Evolutionary conservation across 2,329 filamentous ascomycete species (phyloP).

Genomic region (Bipolaris bicolor): DNA sequence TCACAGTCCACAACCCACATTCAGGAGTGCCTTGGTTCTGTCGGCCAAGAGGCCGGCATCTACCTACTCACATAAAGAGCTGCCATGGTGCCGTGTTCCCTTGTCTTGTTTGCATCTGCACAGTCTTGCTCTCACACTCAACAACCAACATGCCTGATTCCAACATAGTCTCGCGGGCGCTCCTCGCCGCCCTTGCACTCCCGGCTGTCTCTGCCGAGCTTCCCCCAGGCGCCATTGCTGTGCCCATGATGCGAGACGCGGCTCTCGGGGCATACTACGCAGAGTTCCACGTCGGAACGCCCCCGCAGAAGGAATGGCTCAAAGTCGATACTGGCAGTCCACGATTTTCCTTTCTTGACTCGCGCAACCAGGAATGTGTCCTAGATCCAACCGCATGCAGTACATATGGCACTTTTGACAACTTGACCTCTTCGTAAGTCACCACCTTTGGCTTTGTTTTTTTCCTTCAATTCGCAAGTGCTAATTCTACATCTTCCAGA

Average conservation of each 20-base stretch:
- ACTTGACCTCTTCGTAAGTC: background rate
- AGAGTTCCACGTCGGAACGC: background rate
- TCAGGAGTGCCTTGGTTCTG: background rate
- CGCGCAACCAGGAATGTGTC: background rate
- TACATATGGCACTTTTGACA: constrained; percentile 1
- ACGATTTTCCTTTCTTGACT: background rate
- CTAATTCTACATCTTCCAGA: background rate
- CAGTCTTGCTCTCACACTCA: background rate
- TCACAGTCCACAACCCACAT: background rate
- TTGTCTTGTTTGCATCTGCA: background rate
- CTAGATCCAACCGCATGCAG: background rate
- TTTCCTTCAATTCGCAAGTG: background rate
- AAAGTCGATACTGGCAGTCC: constrained; percentile 2
- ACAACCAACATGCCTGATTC: background rate
- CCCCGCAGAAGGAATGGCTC: background rate
- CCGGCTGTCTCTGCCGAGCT: background rate
- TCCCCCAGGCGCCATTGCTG: background rate
- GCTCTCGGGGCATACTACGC: background rate
- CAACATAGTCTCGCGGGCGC: background rate
- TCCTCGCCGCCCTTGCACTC: background rate
- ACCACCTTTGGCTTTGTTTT: too few relatives aligned
- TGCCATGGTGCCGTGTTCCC: too few relatives aligned
- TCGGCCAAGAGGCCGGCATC: background rate
- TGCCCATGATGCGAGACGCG: background rate
- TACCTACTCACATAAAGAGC: background rate